phyloP scores from a whole-genome alignment of 2,329 filamentous ascomycete genomes.

The Pseudopyricularia cyperi region DNA sequence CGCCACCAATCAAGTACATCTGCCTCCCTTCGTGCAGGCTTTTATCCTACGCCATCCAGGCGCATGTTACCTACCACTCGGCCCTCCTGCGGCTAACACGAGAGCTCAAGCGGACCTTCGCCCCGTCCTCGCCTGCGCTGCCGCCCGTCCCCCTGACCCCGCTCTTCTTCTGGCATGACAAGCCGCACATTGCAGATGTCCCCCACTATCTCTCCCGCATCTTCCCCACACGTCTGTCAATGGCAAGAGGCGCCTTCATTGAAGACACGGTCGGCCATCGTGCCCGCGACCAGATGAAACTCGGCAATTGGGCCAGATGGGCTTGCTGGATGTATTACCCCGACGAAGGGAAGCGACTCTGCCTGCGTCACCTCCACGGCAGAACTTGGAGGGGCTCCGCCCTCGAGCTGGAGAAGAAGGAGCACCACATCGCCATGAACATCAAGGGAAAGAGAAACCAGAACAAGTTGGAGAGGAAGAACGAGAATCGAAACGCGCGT shows the following conservation, averaged over 20 bases:
- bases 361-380: constrained; percentile 36
- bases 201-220: constrained; percentile 35
- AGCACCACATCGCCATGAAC: constrained; percentile 1
- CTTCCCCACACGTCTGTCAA: constrained; percentile 34
- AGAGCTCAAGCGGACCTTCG: constrained; percentile 26
- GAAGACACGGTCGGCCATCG: constrained; percentile 42
- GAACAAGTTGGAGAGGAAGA: background rate
- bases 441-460: constrained; percentile 1
- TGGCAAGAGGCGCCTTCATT: constrained; percentile 39
- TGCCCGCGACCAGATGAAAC: constrained; percentile 43
- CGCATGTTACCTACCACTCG: constrained; percentile 28
- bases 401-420: constrained; percentile 8
- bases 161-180: constrained; percentile 47
- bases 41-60: constrained; percentile 34
- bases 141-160: constrained; percentile 32
- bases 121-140: constrained; percentile 2
- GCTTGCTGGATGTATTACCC: constrained; percentile 44
- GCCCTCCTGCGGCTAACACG: constrained; percentile 26
- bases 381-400: constrained; percentile 33
- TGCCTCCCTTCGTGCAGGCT: constrained; percentile 39
- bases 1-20: constrained; percentile 34
- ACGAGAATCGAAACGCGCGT: background rate
- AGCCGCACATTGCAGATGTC: constrained; percentile 36
- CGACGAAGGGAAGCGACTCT: constrained; percentile 27
- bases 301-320: constrained; percentile 36